phyloP scores from a whole-genome alignment of 2,329 filamentous ascomycete genomes.

The Trichoderma sp. region DNA sequence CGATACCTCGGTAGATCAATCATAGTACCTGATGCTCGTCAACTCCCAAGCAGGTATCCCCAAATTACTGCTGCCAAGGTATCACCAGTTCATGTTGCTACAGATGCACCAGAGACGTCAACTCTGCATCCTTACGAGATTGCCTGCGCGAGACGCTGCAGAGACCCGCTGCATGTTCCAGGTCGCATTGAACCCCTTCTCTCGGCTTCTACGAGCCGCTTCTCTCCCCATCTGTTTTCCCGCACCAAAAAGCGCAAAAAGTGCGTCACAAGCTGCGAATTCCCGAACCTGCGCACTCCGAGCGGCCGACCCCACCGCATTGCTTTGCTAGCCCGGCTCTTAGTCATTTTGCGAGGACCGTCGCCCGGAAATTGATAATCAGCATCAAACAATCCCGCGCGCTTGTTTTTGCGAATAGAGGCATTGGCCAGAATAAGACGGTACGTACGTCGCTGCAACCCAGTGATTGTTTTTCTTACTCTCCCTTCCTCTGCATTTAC shows the following conservation, averaged over 20 bases:
- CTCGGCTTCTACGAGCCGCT: not conserved
- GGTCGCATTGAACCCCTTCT: not conserved
- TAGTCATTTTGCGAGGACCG: constrained; percentile 13
- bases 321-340: not conserved
- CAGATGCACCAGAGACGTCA: not conserved
- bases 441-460: constrained; percentile 8
- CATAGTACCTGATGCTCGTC: not conserved
- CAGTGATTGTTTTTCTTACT: too few relatives aligned
- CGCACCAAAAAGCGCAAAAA: not conserved
- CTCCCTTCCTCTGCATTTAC: not conserved
- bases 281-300: constrained; percentile 14
- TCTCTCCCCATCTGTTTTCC: not conserved
- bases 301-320: constrained; percentile 6
- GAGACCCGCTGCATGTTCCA: not conserved
- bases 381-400: constrained; percentile 16
- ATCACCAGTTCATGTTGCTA: not conserved
- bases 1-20: not conserved
- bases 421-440: constrained; percentile 4
- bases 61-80: not conserved
- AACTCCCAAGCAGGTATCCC: not conserved
- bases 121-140: not conserved
- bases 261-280: not conserved
- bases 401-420: constrained; percentile 13
- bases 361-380: constrained; percentile 21
- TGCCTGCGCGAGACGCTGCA: not conserved